Base-by-base conservation (phyloP, 495 filamentous ascomycete species). In the Annulohypoxylon bovei region DNA sequence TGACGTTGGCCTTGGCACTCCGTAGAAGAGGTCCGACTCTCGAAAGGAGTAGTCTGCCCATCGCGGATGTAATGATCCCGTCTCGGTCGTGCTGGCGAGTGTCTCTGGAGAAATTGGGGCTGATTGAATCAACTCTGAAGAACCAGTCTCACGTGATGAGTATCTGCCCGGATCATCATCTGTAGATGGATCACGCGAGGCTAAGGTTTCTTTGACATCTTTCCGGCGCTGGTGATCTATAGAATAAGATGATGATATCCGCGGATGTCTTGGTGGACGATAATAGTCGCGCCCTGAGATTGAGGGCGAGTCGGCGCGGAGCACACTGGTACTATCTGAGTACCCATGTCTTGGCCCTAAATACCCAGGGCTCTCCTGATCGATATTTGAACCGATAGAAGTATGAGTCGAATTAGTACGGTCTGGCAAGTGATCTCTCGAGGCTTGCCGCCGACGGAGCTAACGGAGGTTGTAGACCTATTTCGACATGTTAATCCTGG, bases 31-130 rank as follows among this genome's bases (percentile, higher is more conserved):
- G 16, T 70, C 67, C 6, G 67, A 65, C 42, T 70, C 67, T 23
- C 67, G 60, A 16, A 70, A 70, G 0, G 67, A 70, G 22, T 70
- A 70, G 39, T 70, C 67, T 12, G 54, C 49, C 60, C 67, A 70
- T 39, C 50, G 52, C 23, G 67, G 67, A 65, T 64, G 67, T 22
- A 60, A 20, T 5, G 52, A 63, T 8, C 14, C 37, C 32, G 60
- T 56, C 22, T 32, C 40, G 16, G 37, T 50, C 46, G 44, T 47
- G 44, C 18, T 23, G 7, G 4, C 11, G 4, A 25, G 22, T 8
- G 44, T 25, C 44, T 47, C 20, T 4, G 22, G 44, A 47, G 18
- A 25, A 3, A 12, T 47, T 3, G 44, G 16, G 22, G 44, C 20
- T 7, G 44, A 47, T 47, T 25, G 18, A 5, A 14, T 2, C 0